These are phyloP conservation scores for Hemileia vastatrix DNA, from an alignment of 1,284 basidiomycete genomes.

Conservation along the genomic window DNA sequence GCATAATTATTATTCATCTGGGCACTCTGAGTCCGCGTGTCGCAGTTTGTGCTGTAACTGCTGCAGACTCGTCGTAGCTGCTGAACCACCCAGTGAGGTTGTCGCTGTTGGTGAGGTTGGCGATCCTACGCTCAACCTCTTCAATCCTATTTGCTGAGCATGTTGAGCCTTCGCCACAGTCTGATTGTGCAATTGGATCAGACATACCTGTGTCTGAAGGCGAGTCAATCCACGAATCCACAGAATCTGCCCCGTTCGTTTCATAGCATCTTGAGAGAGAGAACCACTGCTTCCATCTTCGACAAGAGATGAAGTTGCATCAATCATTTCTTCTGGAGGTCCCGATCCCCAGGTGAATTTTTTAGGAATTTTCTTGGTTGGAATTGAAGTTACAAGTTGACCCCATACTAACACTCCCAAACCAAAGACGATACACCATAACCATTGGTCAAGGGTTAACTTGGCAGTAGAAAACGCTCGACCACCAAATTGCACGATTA, in stretches of 20 bases:
- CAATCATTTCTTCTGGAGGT: slow-evolving; percentile 47
- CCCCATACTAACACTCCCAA: slow-evolving; percentile 78
- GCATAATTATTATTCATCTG: no score
- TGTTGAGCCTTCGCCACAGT: slow-evolving; percentile 54
- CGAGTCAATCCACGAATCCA: no score
- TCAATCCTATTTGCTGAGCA: slow-evolving; percentile 23
- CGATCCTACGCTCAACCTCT: background rate
- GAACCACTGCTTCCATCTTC: slow-evolving; percentile 41
- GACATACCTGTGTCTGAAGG: no score
- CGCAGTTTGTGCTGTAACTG: no score
- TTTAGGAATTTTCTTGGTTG: slow-evolving; percentile 67
- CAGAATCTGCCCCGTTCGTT: no score
- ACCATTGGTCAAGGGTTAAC: slow-evolving; percentile 78
- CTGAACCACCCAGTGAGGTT: no score
- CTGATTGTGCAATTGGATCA: slow-evolving; percentile 67
- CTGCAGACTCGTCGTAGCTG: no score
- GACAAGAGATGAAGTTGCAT: slow-evolving; percentile 52
- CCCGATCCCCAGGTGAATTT: slow-evolving; percentile 56
- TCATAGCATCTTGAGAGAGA: slow-evolving; percentile 82
- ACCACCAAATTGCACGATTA: slow-evolving; percentile 86
- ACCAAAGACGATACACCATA: slow-evolving; percentile 76
- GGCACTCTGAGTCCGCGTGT: no score
- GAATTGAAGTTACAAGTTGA: slow-evolving; percentile 66
- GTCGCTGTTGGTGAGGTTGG: no score
- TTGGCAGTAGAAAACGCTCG: slow-evolving; percentile 79